These are phyloP conservation scores for Xylaria polymorpha DNA, from an alignment of 2,329 filamentous ascomycete genomes.

Conservation along the genomic window DNA sequence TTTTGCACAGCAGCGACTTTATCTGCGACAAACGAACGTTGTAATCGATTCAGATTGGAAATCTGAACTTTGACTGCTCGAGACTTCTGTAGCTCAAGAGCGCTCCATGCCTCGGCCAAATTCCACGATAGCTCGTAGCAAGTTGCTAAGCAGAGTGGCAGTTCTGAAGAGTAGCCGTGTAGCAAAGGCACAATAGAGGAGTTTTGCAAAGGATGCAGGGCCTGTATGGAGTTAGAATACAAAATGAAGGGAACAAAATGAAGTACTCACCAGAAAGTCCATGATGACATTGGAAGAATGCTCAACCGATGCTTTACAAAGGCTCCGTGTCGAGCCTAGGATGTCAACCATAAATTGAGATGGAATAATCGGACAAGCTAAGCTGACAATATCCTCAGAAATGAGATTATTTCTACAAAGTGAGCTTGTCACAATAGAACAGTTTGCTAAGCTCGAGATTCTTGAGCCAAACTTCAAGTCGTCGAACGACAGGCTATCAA, in stretches of 20 bases:
- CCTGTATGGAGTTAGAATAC: conserved; percentile 59
- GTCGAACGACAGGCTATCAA: conserved; percentile 61
- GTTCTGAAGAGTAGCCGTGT: conserved; percentile 49
- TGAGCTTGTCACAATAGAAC: conserved; percentile 19
- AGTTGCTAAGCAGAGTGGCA: conserved; percentile 62
- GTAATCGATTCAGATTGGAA: conserved; percentile 68
- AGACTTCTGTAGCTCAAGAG: conserved; percentile 56
- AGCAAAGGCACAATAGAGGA: conserved; percentile 62
- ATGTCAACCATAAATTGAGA: conserved; percentile 50
- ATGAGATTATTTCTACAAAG: conserved; percentile 19
- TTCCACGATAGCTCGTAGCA: conserved; percentile 64
- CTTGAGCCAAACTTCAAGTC: conserved; percentile 57
- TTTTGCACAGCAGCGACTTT: conserved; percentile 67
- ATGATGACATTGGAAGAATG: conserved; percentile 48
- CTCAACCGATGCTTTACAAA: conserved; percentile 52
- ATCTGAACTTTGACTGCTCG: conserved; percentile 61
- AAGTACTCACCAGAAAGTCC: conserved; percentile 58
- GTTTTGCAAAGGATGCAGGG: conserved; percentile 71
- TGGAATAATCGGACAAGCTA: conserved; percentile 44
- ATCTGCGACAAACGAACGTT: conserved; percentile 67
- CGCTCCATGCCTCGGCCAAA: conserved; percentile 56
- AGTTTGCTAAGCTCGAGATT: conserved; percentile 41
- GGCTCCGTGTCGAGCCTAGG: conserved; percentile 51
- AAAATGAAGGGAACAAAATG: conserved; percentile 33
- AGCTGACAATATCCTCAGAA: conserved; percentile 31